Evolutionary conservation across 2,329 filamentous ascomycete species (phyloP).

Genomic region (Colletotrichum sp.): DNA sequence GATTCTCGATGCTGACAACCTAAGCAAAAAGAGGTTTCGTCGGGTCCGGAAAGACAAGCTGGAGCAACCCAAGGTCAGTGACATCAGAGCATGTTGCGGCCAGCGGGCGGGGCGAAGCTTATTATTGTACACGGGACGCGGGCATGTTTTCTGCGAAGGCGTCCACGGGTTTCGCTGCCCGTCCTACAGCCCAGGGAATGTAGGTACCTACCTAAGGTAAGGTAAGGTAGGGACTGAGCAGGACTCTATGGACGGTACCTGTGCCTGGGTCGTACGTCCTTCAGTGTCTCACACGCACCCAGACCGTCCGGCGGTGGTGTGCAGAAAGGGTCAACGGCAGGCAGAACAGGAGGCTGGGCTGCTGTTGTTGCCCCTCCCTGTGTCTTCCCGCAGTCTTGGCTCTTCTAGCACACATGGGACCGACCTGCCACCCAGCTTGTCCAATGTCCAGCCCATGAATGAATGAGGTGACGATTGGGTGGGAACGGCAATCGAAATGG

Average conservation of each 20-base stretch:
- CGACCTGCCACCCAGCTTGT: background rate
- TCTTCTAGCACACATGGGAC: background rate
- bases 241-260: background rate
- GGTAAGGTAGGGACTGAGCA: background rate
- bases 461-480: constrained; percentile 8
- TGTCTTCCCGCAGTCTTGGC: background rate
- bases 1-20: background rate
- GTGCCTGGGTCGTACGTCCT: background rate
- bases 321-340: background rate
- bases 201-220: background rate
- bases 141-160: constrained; percentile 3
- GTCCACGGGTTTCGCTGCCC: background rate
- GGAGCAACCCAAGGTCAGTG: constrained; percentile 6
- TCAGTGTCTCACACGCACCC: background rate
- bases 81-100: constrained; percentile 14
- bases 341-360: background rate
- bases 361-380: background rate
- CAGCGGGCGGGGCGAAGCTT: constrained; percentile 19
- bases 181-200: background rate
- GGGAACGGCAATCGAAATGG: background rate
- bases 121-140: constrained; percentile 8
- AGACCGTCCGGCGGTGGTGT: background rate
- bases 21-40: background rate
- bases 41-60: background rate
- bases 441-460: background rate